Base-by-base conservation (phyloP, 352 stramenopile species). In the Phytophthora crassamura region DNA sequence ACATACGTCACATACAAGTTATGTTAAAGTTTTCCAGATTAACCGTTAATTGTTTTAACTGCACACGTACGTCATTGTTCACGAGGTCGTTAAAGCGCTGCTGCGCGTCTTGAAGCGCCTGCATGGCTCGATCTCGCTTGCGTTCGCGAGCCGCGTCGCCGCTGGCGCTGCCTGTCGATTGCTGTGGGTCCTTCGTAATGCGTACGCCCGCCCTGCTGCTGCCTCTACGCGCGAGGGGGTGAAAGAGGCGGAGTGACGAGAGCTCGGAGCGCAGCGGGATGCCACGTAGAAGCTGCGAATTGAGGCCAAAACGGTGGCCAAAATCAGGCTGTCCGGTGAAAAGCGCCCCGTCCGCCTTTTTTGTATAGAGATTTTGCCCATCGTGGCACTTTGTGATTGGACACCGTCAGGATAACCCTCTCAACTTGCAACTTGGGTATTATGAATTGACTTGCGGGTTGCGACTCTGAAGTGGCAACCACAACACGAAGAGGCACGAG, bases 41-140 rank as follows among this genome's bases (percentile, higher is more conserved):
- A 60, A 41, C 35, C 18, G 49, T 60, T 60, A 30, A 30, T 30
- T 1, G 5, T 30, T 4, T 12, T 41, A 47, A 22, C 28, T 15
- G 49, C 33, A 49, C n/a, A 67, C 77, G 59, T 76, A 87, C 77
- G 41, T 93, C 84, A 63, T 81, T 84, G 63, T 86, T 86, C 28
- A 93, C 84, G 34, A 90, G 74, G 66, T 93, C 84, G 36, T 82
- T 93, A 67, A 93, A 85, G 52, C 84, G 80, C 74, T 93, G 81
- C 47, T 90, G 81, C 62, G 85, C 85, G 71, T 90, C 84, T 59
- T 91, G 84, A 34, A 91, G 69, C 59, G 82, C 78, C 67, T 92
- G 83, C 83, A 91, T 84, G 47, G 75, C 74, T 54, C 76, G 73
- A 47, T 84, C 76, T 50, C 76, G 73, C 67, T 82, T 84, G 72